These are phyloP conservation scores for Coelastrella sp. DNA, from an alignment of 139 green algal species.

Conservation along the genomic window DNA sequence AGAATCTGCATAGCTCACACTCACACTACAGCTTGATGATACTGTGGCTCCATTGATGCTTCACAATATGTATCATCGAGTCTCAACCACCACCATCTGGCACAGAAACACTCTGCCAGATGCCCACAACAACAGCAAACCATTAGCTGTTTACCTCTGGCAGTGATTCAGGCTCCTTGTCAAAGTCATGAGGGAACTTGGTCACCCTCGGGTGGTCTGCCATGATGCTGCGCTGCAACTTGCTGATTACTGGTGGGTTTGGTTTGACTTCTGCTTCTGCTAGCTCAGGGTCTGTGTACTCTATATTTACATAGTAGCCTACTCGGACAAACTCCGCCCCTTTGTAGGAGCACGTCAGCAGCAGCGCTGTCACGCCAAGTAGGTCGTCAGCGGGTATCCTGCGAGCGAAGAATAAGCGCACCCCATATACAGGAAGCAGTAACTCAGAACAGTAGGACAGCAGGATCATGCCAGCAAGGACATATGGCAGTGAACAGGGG, in stretches of 20 bases:
- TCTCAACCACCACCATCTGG: neutral
- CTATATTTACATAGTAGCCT: conserved; percentile 98
- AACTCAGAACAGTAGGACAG: too few relatives aligned
- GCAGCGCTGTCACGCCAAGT: conserved; percentile 94
- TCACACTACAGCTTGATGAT: too few relatives aligned
- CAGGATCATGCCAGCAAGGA: too few relatives aligned
- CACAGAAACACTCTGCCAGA: neutral
- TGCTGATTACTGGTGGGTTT: conserved; percentile 75
- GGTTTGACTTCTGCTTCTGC: conserved; percentile 83
- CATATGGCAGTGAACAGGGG: neutral
- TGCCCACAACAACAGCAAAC: too few relatives aligned
- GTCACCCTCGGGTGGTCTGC: conserved; percentile 94
- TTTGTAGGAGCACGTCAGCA: conserved; percentile 97
- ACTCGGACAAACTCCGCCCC: conserved; percentile 90
- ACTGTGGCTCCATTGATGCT: too few relatives aligned
- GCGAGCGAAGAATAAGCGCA: too few relatives aligned
- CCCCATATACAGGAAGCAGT: too few relatives aligned
- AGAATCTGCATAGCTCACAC: too few relatives aligned
- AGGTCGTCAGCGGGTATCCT: conserved; percentile 85
- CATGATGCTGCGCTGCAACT: conserved; percentile 57
- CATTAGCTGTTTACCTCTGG: neutral
- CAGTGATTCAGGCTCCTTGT: conserved; percentile 35
- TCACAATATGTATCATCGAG: too few relatives aligned
- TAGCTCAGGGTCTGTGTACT: conserved; percentile 94
- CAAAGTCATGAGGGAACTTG: conserved; percentile 77